Evolutionary conservation across 306 rosid genomes (phyloP), one percentile per base, ranked within the genome.

Genomic region (Fagus crenata): DNA sequence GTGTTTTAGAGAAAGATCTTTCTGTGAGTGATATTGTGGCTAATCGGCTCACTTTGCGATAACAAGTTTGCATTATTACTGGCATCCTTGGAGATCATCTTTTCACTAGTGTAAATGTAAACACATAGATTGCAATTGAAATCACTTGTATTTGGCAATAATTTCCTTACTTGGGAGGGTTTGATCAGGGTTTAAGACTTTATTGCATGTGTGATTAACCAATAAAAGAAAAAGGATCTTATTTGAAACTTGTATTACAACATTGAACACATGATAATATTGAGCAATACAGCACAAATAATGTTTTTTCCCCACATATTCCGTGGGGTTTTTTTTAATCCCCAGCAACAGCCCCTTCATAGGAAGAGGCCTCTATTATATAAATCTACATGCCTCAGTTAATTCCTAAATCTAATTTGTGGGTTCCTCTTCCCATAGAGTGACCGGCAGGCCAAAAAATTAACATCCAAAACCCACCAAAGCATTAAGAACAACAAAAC

Each of bases 1-100:
- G 78, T 90, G 36, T 69, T 77, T 41, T 75, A 63, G 46, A 43
- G 28, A 8, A 7, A 60, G 35, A 12, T 46, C 35, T 17, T 0
- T 58, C 13, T 74, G 15, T 11, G 5, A 6, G 43, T 65, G 70
- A 65, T 65, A 15, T 15, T 2, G 36, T 9, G 15, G 11, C 9
- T 28, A 65, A 15, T 63, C 14, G 36, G 37, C 2, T 60, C 67
- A 60, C 6, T 60, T 60, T 39, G 49, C 5, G 4, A 6, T 37
- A 7, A 1, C 49, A 37, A 65, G 46, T 65, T 65, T 37, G 70
- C 12, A 15, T 37, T 36, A 14, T 36, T 17, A 12, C 43, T 7
- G 11, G 12, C 22, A 65, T 33, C 2, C 68, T 12, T 14, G 6
- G 43, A 32, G 67, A 15, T 64, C 13, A 15, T 17, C 13, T 15